Conservation (phyloP, 2,329 filamentous ascomycete species). For the Bisporella sp. region DNA sequence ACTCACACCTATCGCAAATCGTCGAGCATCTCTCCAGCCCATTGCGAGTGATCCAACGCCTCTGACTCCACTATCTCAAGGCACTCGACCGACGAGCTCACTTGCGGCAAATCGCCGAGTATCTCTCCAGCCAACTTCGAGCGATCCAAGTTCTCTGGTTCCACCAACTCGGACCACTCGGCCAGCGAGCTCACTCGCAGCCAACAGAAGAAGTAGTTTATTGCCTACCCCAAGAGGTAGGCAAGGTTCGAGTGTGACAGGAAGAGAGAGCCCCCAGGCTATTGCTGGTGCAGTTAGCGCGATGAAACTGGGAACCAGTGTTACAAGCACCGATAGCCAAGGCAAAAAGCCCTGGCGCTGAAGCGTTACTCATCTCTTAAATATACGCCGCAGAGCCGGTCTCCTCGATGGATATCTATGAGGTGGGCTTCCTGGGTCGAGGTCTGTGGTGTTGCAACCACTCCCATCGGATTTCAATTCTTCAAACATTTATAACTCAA, state of each 20-base stretch:
- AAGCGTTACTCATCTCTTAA: too few species aligned
- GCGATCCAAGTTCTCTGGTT: constrained; percentile 22
- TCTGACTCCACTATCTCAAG: neutral
- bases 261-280: constrained; percentile 43
- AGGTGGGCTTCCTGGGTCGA: too few species aligned
- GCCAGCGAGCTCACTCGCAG: constrained; percentile 50
- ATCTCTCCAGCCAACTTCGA: constrained; percentile 42
- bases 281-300: constrained; percentile 38
- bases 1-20: constrained; percentile 29
- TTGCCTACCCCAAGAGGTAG: constrained; percentile 38
- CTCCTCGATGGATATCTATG: too few species aligned
- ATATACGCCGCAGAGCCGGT: too few species aligned
- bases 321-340: constrained; percentile 18
- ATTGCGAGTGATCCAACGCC: constrained; percentile 27
- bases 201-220: constrained; percentile 44
- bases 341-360: constrained; percentile 6
- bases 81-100: constrained; percentile 5
- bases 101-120: constrained; percentile 38
- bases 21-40: constrained; percentile 50
- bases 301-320: constrained; percentile 26
- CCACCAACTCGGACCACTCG: constrained; percentile 28
- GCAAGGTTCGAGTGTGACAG: constrained; percentile 28
- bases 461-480: too few species aligned
- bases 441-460: too few species aligned
- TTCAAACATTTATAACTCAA: too few species aligned